Evolutionary conservation across 2,329 filamentous ascomycete genomes (phyloP).

Genomic region (Cercospora janseana): DNA sequence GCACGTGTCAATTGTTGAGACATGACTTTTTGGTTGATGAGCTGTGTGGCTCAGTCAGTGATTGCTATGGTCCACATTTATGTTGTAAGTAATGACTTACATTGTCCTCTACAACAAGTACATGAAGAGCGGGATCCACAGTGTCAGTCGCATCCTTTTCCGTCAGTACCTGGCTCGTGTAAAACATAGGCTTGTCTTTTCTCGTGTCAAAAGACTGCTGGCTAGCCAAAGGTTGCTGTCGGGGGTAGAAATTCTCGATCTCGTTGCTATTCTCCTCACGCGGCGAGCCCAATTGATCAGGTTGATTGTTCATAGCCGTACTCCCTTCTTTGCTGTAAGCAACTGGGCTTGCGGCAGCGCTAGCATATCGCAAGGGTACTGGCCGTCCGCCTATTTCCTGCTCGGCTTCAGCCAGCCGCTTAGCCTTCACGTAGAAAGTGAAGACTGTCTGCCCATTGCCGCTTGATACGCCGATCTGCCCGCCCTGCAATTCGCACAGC

Average conservation of each 20-base stretch:
- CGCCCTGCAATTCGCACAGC: conserved; percentile 45
- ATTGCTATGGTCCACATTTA: background rate
- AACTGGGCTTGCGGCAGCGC: conserved; percentile 30
- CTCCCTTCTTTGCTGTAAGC: conserved; percentile 30
- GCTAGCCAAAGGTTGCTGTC: conserved; percentile 6
- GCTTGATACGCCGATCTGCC: conserved; percentile 47
- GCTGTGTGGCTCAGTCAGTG: background rate
- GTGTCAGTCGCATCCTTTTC: background rate
- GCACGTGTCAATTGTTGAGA: conserved; percentile 30
- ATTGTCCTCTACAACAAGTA: conserved; percentile 38
- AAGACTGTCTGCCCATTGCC: conserved; percentile 45
- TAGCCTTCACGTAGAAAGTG: conserved; percentile 46
- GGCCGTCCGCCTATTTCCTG: conserved; percentile 2
- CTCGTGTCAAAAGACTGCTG: conserved; percentile 6
- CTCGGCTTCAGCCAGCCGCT: conserved; percentile 22
- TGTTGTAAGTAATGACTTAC: conserved; percentile 5
- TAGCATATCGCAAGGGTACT: conserved; percentile 20
- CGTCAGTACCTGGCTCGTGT: background rate
- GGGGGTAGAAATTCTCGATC: conserved; percentile 18
- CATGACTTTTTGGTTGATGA: conserved; percentile 38
- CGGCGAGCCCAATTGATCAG: conserved; percentile 2
- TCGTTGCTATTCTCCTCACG: conserved; percentile 13
- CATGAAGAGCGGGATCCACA: conserved; percentile 27
- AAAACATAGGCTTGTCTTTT: background rate
- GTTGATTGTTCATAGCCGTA: conserved; percentile 12